Base-by-base conservation (phyloP, 2,329 filamentous ascomycete species). In the Aspergillus spinulosporus region DNA sequence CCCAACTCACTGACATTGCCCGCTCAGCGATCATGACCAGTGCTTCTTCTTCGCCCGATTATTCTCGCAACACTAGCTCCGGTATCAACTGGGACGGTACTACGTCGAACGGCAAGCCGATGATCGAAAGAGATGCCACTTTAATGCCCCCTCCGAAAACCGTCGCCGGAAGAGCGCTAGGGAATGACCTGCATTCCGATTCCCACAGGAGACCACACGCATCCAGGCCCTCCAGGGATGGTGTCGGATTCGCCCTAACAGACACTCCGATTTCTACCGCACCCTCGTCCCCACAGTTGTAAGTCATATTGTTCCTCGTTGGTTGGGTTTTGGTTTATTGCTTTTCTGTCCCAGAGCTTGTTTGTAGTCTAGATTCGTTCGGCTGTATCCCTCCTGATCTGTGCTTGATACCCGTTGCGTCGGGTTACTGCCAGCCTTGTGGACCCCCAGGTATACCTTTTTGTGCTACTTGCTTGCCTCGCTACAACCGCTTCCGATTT, bases 191-290 rank as follows among this genome's bases (percentile, higher is more conserved):
- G 65, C 70, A 72, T 71, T 66, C 70, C 64, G 72, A 74, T 68
- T 63, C 59, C 69, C 69, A 72, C 65, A 70, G 64, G 62, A 62
- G 64, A 54, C 68, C 67, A 47, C 70, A 21, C 21, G 21, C 21
- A 21, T 21, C 21, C 21, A 21, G 65, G 61, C 60, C 62, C 60
- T 67, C 71, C 64, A 74, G 72, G 67, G 71, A 77, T 67, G 78
- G 78, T 65, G 76, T 82, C 64, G 81, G 82, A 58, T 70, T 68
- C 51, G 81, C 83, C 36, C 68, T 86, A 70, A 84, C 80, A 63
- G 85, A 88, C 72, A 88, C 85, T 59, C 85, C 85, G 58, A 69
- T 78, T 67, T 81, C 84, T 56, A 87, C 85, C 61, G 82, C 82
- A 52, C 84, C 85, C 31, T 80, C 77, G 65, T 87, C 83, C 67